phyloP scores from a whole-genome alignment of 805 yeast genomes.

The Candida arabinofermentans region DNA sequence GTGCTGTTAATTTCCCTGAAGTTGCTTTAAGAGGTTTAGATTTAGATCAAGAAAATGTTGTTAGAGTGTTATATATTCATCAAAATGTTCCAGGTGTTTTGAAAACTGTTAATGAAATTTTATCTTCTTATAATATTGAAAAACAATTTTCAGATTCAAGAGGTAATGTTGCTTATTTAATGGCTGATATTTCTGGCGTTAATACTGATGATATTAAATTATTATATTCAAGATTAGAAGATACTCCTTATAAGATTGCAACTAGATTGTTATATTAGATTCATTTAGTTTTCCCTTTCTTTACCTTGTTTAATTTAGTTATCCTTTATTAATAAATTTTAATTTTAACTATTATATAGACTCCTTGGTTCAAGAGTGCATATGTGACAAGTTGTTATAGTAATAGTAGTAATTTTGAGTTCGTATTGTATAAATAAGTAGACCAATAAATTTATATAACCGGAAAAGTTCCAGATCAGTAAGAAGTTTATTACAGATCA shows the following conservation, averaged over 20 bases:
- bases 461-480: too few relatives aligned
- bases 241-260: conserved; percentile 85
- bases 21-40: conserved; percentile 85
- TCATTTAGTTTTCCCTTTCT: background rate
- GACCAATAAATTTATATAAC: too few relatives aligned
- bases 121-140: conserved; percentile 92
- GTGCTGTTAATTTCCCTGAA: conserved; percentile 99
- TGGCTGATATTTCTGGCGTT: conserved; percentile 95
- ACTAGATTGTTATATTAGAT: conserved; percentile 81
- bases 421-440: too few relatives aligned
- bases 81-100: conserved; percentile 98
- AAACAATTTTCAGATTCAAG: conserved; percentile 97
- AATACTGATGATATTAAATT: conserved; percentile 76
- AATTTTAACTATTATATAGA: too few relatives aligned
- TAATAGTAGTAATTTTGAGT: too few relatives aligned
- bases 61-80: conserved; percentile 93
- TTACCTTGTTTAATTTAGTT: background rate
- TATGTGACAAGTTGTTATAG: too few relatives aligned
- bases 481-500: too few relatives aligned
- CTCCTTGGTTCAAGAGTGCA: too few relatives aligned
- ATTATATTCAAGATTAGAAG: conserved; percentile 79
- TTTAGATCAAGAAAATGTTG: conserved; percentile 80
- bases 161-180: conserved; percentile 93
- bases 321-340: too few relatives aligned
- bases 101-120: conserved; percentile 93